phyloP scores from a whole-genome alignment of 1,284 basidiomycete species.

The Xerocomus amazonicus region DNA sequence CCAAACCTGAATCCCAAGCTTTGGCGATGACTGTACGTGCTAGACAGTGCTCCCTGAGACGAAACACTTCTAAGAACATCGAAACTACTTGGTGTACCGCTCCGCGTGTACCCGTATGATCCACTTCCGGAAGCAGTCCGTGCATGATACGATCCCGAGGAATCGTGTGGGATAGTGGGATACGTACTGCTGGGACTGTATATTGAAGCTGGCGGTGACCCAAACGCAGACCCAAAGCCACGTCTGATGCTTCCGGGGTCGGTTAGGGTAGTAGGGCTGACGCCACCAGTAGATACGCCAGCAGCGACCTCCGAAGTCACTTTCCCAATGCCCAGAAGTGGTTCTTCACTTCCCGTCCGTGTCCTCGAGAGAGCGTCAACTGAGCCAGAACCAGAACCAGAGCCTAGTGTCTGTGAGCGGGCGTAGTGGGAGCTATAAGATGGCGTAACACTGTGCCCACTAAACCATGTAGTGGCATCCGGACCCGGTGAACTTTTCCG shows the following conservation, averaged over 20 bases:
- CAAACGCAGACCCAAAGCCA: conserved; percentile 30
- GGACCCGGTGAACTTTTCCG: conserved; percentile 29
- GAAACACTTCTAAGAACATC: conserved; percentile 30
- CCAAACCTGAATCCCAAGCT: conserved; percentile 21
- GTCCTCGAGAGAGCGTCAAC: conserved; percentile 28
- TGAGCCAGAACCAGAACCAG: conserved; percentile 25
- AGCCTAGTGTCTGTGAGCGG: conserved; percentile 29
- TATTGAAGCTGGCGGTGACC: conserved; percentile 23
- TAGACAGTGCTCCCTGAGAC: conserved; percentile 31
- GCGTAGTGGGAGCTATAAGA: conserved; percentile 29
- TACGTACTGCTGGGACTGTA: conserved; percentile 16
- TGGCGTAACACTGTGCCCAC: conserved; percentile 25
- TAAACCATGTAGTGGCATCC: conserved; percentile 23
- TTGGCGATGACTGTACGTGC: conserved; percentile 13
- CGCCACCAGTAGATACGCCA: conserved; percentile 9
- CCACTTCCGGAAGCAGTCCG: conserved; percentile 24
- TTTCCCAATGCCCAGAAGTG: conserved; percentile 23
- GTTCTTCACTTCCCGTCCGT: conserved; percentile 31
- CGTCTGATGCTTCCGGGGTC: conserved; percentile 9
- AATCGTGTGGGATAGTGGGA: conserved; percentile 12
- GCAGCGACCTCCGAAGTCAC: conserved; percentile 8
- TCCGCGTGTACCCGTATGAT: conserved; percentile 26
- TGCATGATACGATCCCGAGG: conserved; percentile 19
- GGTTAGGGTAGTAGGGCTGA: conserved; percentile 1
- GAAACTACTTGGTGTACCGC: conserved; percentile 25